Evolutionary conservation across 805 yeast genomes (phyloP).

Genomic region (Suhomyces prunicola): DNA sequence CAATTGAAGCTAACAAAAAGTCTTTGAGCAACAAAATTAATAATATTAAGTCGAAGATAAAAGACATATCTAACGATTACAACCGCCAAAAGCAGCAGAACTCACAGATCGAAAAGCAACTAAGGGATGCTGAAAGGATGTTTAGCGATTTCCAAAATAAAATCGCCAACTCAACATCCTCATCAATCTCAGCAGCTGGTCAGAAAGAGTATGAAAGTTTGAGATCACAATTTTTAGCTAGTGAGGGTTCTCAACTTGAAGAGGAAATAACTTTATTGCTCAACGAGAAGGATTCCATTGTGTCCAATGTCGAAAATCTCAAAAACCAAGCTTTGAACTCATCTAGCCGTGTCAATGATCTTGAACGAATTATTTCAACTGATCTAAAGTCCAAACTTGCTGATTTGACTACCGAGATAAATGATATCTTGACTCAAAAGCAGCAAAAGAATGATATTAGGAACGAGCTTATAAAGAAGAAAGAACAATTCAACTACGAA

Average conservation of each 20-base stretch:
- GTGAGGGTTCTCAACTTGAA: conserved; percentile 56
- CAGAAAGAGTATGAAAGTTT: conserved; percentile 55
- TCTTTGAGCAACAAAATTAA: conserved; percentile 46
- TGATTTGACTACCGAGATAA: conserved; percentile 28
- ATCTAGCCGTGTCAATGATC: conserved; percentile 36
- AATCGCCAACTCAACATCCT: conserved; percentile 15
- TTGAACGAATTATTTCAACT: conserved; percentile 33
- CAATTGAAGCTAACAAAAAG: conserved; percentile 55
- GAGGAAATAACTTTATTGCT: conserved; percentile 42
- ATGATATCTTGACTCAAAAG: conserved; percentile 27
- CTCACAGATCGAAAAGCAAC: conserved; percentile 42
- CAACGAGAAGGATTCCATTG: conserved; percentile 45
- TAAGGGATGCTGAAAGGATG: conserved; percentile 39
- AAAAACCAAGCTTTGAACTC: conserved; percentile 33
- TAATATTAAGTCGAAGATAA: conserved; percentile 46
- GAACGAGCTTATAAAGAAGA: conserved; percentile 27
- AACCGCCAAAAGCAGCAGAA: conserved; percentile 48
- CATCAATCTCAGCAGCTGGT: conserved; percentile 47
- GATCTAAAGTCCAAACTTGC: conserved; percentile 35
- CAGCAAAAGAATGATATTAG: conserved; percentile 24
- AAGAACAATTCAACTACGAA: conserved; percentile 37
- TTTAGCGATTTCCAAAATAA: conserved; percentile 30
- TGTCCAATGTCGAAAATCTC: conserved; percentile 21
- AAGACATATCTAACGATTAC: conserved; percentile 50
- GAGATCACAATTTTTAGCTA: conserved; percentile 53